Percentiles rank a stretch among this genome's conserved stretches.
These are phyloP conservation scores for Coemansia sp. DNA, from an alignment of 192 early-diverging fungal species.

Conservation along the genomic window DNA sequence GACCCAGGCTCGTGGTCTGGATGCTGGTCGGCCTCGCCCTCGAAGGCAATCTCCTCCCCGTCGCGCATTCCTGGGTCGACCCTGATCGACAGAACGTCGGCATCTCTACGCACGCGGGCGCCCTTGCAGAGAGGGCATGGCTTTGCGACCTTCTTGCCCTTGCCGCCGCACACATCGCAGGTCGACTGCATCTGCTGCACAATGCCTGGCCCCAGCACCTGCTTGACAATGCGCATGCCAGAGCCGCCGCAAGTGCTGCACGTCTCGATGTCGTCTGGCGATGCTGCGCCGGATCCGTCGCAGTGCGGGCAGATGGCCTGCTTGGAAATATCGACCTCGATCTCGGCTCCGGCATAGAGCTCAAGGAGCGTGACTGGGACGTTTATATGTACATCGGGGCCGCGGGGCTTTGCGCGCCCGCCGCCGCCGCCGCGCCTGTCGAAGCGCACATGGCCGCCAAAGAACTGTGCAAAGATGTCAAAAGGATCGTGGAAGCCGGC, in stretches of 20 bases:
- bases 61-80: slow-evolving; percentile 86
- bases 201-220: slow-evolving; percentile 90
- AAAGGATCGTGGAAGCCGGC: slow-evolving; percentile 89
- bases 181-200: slow-evolving; percentile 92
- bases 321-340: slow-evolving; percentile 93
- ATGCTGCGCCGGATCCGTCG: slow-evolving; percentile 88
- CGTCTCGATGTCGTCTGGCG: slow-evolving; percentile 78
- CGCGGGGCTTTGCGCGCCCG: slow-evolving; percentile 73
- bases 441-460: slow-evolving; percentile 69
- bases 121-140: slow-evolving; percentile 86
- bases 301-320: slow-evolving; percentile 93
- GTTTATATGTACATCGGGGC: slow-evolving; percentile 76
- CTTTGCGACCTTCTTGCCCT: slow-evolving; percentile 81
- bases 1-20: slow-evolving; percentile 91
- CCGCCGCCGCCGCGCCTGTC: slow-evolving; percentile 51
- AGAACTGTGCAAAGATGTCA: slow-evolving; percentile 96
- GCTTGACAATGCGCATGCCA: slow-evolving; percentile 79
- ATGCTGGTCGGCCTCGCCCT: slow-evolving; percentile 87
- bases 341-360: slow-evolving; percentile 78
- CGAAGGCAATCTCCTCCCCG: slow-evolving; percentile 74
- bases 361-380: slow-evolving; percentile 89
- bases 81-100: slow-evolving; percentile 74
- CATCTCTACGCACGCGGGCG: slow-evolving; percentile 80
- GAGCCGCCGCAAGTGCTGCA: slow-evolving; percentile 80
- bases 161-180: slow-evolving; percentile 90